These are phyloP conservation scores for Erigeron philadelphicus DNA, from an alignment of 140 eudicot genomes.

Conservation along the genomic window DNA sequence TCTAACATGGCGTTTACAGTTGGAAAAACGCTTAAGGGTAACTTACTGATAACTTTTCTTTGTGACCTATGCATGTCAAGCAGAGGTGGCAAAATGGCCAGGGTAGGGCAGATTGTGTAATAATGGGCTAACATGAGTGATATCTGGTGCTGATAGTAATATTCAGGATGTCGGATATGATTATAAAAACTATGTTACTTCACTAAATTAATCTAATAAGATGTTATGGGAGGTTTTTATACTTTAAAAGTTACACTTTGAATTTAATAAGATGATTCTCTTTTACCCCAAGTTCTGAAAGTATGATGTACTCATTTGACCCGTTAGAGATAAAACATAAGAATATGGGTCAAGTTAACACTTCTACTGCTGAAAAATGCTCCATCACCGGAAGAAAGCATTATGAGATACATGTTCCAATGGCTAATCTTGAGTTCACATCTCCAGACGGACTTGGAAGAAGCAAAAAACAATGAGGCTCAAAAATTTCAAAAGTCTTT, in stretches of 20 bases:
- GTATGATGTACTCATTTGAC: neutral
- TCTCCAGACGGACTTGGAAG: slow-evolving; percentile 87
- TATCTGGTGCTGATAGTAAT: neutral
- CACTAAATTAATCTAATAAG: neutral
- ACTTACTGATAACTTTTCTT: slow-evolving; percentile 6
- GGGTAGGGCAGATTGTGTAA: neutral
- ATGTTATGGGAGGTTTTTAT: too few species aligned
- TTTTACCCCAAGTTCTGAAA: too few species aligned
- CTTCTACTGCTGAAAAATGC: neutral
- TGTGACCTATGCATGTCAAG: neutral
- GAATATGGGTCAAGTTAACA: neutral
- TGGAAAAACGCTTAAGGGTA: slow-evolving; percentile 98
- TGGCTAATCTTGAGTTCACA: slow-evolving; percentile 18
- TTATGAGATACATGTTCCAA: slow-evolving; percentile 14
- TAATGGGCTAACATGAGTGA: neutral
- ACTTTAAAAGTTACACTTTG: too few species aligned
- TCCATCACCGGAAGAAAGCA: neutral
- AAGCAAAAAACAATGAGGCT: slow-evolving; percentile 71
- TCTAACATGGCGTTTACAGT: slow-evolving; percentile 90
- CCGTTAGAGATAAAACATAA: neutral
- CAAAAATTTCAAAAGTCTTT: slow-evolving; percentile 53
- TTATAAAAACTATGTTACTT: neutral
- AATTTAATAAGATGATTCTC: too few species aligned
- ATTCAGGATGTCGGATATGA: neutral
- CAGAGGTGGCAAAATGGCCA: neutral